A percentile compares a stretch with the other conserved stretches of the same genome.
phyloP scores from a whole-genome alignment of 306 rosid genomes.

The Cucurbita maxima region DNA sequence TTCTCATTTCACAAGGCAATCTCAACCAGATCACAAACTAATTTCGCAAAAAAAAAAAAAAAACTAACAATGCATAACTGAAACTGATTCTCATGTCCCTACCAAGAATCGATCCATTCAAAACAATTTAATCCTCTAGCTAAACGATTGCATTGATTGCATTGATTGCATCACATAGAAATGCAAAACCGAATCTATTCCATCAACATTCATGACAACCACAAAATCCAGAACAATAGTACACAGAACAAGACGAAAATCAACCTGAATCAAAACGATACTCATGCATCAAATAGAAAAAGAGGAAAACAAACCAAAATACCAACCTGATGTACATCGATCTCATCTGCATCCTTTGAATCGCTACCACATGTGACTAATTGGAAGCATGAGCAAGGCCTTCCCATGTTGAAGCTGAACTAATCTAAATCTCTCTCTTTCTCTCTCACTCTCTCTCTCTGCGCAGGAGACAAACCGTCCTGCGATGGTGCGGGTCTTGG shows the following conservation, averaged over 20 bases:
- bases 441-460: slow-evolving; percentile 1
- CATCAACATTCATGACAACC: neutral
- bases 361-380: slow-evolving; percentile 62
- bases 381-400: slow-evolving; percentile 68
- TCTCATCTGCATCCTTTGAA: slow-evolving; percentile 38
- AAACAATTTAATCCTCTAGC: neutral
- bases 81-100: neutral
- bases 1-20: neutral
- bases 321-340: slow-evolving; percentile 31
- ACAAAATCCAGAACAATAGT: neutral
- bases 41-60: neutral
- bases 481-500: slow-evolving; percentile 30
- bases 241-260: neutral
- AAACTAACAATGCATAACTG: neutral
- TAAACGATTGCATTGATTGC: neutral
- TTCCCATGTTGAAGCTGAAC: slow-evolving; percentile 27
- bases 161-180: neutral
- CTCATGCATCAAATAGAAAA: neutral
- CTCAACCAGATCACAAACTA: neutral
- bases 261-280: neutral
- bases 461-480: slow-evolving; percentile 13
- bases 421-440: slow-evolving; percentile 10
- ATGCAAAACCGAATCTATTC: neutral
- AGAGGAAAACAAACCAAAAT: neutral
- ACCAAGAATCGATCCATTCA: neutral